phyloP scores from a whole-genome alignment of 2,329 filamentous ascomycete genomes.

The Clonostachys byssicola region DNA sequence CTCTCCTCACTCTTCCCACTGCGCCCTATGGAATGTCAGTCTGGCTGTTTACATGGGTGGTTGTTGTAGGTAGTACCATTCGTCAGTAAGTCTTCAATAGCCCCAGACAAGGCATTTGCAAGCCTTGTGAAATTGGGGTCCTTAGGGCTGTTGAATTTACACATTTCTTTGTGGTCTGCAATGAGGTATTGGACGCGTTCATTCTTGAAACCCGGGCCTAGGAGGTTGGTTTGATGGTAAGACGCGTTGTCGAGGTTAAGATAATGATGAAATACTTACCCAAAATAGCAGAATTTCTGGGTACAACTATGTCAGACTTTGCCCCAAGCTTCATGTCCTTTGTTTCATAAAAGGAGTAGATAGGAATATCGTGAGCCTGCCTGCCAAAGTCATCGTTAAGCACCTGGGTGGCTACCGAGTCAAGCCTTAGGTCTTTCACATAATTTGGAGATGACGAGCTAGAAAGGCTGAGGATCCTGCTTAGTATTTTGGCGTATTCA shows the following conservation, averaged over 20 bases:
- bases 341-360: constrained; percentile 29
- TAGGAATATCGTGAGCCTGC: constrained; percentile 11
- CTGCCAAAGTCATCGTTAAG: constrained; percentile 26
- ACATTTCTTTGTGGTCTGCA: constrained; percentile 21
- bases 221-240: background rate
- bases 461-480: constrained; percentile 13
- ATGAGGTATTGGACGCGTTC: constrained; percentile 16
- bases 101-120: constrained; percentile 12
- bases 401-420: constrained; percentile 12
- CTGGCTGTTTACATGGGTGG: background rate
- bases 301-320: constrained; percentile 17
- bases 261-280: constrained; percentile 7
- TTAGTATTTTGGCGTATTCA: constrained; percentile 16
- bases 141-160: constrained; percentile 18
- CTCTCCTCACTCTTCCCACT: constrained; percentile 2
- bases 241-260: background rate
- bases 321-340: constrained; percentile 13
- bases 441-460: constrained; percentile 11
- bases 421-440: constrained; percentile 13
- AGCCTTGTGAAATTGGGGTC: constrained; percentile 18
- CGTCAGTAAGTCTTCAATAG: constrained; percentile 9
- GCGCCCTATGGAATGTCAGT: constrained; percentile 1
- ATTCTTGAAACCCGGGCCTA: constrained; percentile 9
- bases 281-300: constrained; percentile 22
- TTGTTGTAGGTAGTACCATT: constrained; percentile 3